These are phyloP conservation scores for Cymbopogon citratus DNA, from an alignment of 176 grass and related monocot genomes.

Conservation along the genomic window DNA sequence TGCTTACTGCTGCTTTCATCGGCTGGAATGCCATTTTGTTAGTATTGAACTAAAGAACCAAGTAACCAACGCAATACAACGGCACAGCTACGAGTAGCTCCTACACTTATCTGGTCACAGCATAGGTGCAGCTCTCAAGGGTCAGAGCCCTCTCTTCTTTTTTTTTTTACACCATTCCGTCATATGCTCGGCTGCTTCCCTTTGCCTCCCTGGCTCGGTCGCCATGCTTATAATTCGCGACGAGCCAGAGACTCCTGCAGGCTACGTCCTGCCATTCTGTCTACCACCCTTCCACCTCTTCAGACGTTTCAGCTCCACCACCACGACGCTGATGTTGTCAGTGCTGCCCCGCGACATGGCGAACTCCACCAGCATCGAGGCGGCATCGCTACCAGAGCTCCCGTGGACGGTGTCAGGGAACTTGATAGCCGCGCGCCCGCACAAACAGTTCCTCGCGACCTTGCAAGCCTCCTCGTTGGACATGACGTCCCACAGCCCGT, in stretches of 20 bases:
- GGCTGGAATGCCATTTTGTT: conserved; percentile 11
- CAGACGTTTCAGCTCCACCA: conserved; percentile 50
- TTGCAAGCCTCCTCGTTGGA: conserved; percentile 62
- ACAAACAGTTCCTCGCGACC: conserved; percentile 61
- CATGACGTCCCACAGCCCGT: conserved; percentile 81
- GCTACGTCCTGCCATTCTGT: conserved; percentile 4
- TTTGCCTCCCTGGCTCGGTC: background rate
- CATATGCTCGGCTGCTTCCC: background rate
- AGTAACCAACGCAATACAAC: conserved; percentile 6
- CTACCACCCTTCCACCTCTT: conserved; percentile 7
- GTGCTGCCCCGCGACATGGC: conserved; percentile 54
- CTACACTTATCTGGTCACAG: background rate
- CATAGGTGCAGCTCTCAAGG: background rate
- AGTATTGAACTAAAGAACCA: background rate
- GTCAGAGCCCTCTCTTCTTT: background rate
- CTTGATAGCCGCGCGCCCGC: conserved; percentile 36
- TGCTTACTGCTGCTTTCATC: background rate
- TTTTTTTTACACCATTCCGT: conserved; percentile 3
- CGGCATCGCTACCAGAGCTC: conserved; percentile 53
- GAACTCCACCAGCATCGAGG: conserved; percentile 55
- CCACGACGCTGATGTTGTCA: conserved; percentile 82
- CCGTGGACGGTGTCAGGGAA: conserved; percentile 35
- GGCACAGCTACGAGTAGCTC: conserved; percentile 1
- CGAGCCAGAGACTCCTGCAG: background rate
- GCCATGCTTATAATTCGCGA: background rate